A percentile compares a stretch with the other conserved stretches of the same genome.
Conservation (phyloP, 2,329 filamentous ascomycete species). For the Periconia sp. region DNA sequence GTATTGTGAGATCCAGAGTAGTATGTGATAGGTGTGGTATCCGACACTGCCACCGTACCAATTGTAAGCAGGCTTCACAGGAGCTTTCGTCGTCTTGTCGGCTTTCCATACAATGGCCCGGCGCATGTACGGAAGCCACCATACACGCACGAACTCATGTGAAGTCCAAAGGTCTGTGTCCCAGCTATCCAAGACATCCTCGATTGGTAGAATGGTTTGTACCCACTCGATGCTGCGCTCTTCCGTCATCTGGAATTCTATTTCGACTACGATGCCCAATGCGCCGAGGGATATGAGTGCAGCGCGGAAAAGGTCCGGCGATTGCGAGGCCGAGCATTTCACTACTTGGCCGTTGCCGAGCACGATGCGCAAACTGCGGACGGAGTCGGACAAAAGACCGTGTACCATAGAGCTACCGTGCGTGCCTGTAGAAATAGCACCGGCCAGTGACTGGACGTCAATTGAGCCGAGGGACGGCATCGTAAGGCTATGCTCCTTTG, state of each 20-base stretch:
- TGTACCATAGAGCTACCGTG: conserved; percentile 87
- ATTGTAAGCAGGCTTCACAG: conserved; percentile 65
- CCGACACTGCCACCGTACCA: conserved; percentile 86
- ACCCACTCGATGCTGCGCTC: conserved; percentile 86
- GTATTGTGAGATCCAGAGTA: conserved; percentile 80
- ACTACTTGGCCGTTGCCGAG: conserved; percentile 79
- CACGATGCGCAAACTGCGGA: conserved; percentile 78
- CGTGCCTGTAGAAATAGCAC: conserved; percentile 90
- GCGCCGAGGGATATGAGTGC: conserved; percentile 87
- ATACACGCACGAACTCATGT: conserved; percentile 89
- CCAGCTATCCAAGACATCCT: conserved; percentile 74
- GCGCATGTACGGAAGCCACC: conserved; percentile 96
- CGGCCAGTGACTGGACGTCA: conserved; percentile 90
- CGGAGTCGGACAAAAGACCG: conserved; percentile 81
- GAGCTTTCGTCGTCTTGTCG: conserved; percentile 72
- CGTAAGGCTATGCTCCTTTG: conserved; percentile 78
- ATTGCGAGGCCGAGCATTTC: conserved; percentile 70
- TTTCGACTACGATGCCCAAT: conserved; percentile 86
- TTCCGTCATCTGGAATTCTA: conserved; percentile 81
- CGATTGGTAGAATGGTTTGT: conserved; percentile 77
- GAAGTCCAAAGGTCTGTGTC: conserved; percentile 76
- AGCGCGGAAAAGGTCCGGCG: conserved; percentile 83
- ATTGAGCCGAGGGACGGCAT: conserved; percentile 95
- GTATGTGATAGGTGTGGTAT: conserved; percentile 89
- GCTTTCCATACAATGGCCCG: conserved; percentile 89